Base-by-base conservation (phyloP, 495 filamentous ascomycete species). In the Aspergillus baeticus region DNA sequence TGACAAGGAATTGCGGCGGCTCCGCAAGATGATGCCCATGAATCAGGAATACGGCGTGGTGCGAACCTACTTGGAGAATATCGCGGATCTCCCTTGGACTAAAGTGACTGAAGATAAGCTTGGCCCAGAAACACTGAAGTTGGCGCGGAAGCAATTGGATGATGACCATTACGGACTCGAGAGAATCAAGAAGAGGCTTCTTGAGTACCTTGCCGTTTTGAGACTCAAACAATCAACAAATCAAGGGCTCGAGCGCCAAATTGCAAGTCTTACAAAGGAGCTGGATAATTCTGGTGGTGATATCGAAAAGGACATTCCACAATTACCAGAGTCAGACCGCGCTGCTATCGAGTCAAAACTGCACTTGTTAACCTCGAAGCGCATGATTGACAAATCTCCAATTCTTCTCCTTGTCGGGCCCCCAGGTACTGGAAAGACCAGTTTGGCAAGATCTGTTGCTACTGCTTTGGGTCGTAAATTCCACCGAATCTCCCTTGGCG, bases 121-220 rank as follows among this genome's bases (percentile, higher is more conserved):
- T 15, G 91, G 90, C n/a, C 79, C 80, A 3, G 86, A 89, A 15
- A 97, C 92, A 1, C 69, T 99, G 54, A 75, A 79, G 50, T 78
- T 77, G 58, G 95, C 95, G 31, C 81, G 92, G 38, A 87, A 94
- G 74, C 93, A 98, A 69, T 78, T 99, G 22, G 90, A 99, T 64
- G 86, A 95, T 50, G 95, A 98, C 69, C 95, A 99, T 67, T 98
- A 98, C 60, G 95, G 95, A 3, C 77, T 99, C 18, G 90, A 98
- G 60, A 94, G 94, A 71, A 94, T 98, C 63, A 99, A 99, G 81
- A 98, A 96, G 80, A 80, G 95, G 41, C 72, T 99, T 15, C 76
- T 98, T 6, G 96, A 98, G 66, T 99, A 99, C 66, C 82, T 99
- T 15, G 96, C 95, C 14, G 95, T 99, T 22, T 78, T 99, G 23